phyloP scores from a whole-genome alignment of 2,329 filamentous ascomycete species.

The Phyllosticta ampelicida region DNA sequence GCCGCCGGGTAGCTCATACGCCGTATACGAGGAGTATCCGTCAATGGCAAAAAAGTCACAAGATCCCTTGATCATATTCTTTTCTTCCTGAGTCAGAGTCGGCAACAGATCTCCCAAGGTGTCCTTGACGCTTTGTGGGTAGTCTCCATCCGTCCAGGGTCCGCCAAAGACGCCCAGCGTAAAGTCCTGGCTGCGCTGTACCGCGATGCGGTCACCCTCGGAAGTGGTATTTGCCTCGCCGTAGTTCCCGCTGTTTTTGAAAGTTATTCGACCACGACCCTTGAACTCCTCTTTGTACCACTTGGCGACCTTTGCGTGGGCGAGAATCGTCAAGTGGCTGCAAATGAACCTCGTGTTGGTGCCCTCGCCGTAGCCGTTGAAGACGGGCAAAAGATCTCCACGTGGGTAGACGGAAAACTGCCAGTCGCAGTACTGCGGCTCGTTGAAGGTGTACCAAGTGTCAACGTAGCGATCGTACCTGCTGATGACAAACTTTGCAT shows the following conservation, averaged over 20 bases:
- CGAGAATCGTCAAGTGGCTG: constrained; percentile 34
- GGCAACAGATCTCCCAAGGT: constrained; percentile 32
- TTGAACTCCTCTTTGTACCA: constrained; percentile 38
- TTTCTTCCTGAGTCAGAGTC: constrained; percentile 27
- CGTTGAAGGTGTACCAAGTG: constrained; percentile 33
- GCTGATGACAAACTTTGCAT: constrained; percentile 32
- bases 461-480: constrained; percentile 31
- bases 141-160: constrained; percentile 37
- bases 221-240: constrained; percentile 29
- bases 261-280: constrained; percentile 31
- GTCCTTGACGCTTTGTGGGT: constrained; percentile 28
- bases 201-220: constrained; percentile 25
- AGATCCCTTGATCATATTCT: constrained; percentile 32
- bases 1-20: constrained; percentile 20
- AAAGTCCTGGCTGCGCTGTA: constrained; percentile 32
- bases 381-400: constrained; percentile 36
- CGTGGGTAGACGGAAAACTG: constrained; percentile 36
- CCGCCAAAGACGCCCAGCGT: constrained; percentile 36
- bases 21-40: constrained; percentile 20
- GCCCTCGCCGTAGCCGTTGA: constrained; percentile 32
- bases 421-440: constrained; percentile 39
- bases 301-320: constrained; percentile 34
- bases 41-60: constrained; percentile 37
- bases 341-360: constrained; percentile 33
- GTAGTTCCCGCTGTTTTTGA: constrained; percentile 35